These are phyloP conservation scores for Coemansia sp. DNA, from an alignment of 192 early-diverging fungal species.

Conservation along the genomic window DNA sequence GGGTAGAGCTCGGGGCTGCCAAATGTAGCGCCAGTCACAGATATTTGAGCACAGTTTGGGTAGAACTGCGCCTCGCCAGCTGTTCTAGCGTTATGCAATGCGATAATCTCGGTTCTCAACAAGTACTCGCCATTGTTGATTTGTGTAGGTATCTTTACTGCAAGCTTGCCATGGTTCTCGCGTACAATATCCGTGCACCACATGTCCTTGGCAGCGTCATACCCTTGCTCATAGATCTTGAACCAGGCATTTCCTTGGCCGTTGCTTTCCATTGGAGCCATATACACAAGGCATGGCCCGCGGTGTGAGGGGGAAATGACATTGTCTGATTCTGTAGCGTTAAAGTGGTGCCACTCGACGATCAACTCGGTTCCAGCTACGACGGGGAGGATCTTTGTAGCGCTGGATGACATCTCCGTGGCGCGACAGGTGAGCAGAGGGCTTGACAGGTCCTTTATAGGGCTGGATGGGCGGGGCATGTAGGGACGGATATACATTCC, in stretches of 20 bases:
- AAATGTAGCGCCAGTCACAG: slow-evolving; percentile 16
- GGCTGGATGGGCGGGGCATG: not conserved
- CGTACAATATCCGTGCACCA: slow-evolving; percentile 12
- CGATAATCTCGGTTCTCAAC: slow-evolving; percentile 10
- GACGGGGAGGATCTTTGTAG: not conserved
- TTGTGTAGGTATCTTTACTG: not conserved
- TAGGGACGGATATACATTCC: not conserved
- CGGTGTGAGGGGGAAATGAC: slow-evolving; percentile 20
- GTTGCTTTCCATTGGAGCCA: slow-evolving; percentile 5
- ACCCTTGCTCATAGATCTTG: slow-evolving; percentile 14
- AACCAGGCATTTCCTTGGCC: slow-evolving; percentile 7
- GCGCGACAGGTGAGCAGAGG: not conserved
- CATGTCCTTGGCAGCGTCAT: not conserved
- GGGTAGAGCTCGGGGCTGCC: slow-evolving; percentile 16
- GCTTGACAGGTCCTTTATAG: not conserved
- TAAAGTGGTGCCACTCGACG: slow-evolving; percentile 36
- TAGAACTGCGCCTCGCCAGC: not conserved
- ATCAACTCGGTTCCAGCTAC: not conserved
- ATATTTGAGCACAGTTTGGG: slow-evolving; percentile 12
- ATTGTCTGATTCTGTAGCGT: slow-evolving; percentile 20
- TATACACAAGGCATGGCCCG: slow-evolving; percentile 13
- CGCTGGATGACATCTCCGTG: not conserved
- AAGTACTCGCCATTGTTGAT: slow-evolving; percentile 10
- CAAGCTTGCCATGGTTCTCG: not conserved
- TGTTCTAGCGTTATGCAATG: slow-evolving; percentile 2